These are phyloP conservation scores for Mycena polygramma DNA, from an alignment of 768 basidiomycete genomes.

Conservation along the genomic window DNA sequence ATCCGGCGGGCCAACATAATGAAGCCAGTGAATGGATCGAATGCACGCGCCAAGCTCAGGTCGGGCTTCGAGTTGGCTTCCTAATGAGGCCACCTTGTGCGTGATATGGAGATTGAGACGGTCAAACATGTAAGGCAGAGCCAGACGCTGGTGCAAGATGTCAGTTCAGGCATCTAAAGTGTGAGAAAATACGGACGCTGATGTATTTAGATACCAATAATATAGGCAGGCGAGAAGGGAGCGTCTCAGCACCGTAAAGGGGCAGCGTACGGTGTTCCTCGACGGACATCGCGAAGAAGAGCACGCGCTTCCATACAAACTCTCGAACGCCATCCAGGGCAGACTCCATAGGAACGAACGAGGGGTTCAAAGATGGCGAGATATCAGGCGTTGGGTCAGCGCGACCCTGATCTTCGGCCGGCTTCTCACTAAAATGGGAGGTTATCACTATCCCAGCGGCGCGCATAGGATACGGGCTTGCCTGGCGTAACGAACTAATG, in stretches of 20 bases:
- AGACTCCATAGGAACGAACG: conserved; percentile 8
- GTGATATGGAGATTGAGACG: neutral
- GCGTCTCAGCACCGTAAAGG: neutral
- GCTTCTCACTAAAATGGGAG: neutral
- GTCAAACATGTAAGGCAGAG: conserved; percentile 2
- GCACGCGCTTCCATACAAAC: conserved; percentile 4
- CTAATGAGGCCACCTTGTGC: neutral
- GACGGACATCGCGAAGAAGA: conserved; percentile 8
- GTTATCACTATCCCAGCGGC: neutral
- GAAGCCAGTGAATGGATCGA: neutral
- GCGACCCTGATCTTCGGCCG: neutral
- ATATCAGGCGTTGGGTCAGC: neutral
- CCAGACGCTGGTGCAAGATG: neutral
- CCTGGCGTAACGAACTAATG: neutral
- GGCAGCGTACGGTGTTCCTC: neutral
- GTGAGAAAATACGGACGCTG: neutral
- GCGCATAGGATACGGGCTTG: too few relatives aligned
- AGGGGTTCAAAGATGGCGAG: conserved; percentile 15
- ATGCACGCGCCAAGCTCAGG: conserved; percentile 9
- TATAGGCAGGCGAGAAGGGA: conserved; percentile 1
- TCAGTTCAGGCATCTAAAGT: neutral
- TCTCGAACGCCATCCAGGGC: neutral
- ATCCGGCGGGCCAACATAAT: too few relatives aligned
- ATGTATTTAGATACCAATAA: neutral
- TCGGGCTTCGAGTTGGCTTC: neutral